Evolutionary conservation across 495 filamentous ascomycete species (phyloP).

Genomic region (Tuber indicum): DNA sequence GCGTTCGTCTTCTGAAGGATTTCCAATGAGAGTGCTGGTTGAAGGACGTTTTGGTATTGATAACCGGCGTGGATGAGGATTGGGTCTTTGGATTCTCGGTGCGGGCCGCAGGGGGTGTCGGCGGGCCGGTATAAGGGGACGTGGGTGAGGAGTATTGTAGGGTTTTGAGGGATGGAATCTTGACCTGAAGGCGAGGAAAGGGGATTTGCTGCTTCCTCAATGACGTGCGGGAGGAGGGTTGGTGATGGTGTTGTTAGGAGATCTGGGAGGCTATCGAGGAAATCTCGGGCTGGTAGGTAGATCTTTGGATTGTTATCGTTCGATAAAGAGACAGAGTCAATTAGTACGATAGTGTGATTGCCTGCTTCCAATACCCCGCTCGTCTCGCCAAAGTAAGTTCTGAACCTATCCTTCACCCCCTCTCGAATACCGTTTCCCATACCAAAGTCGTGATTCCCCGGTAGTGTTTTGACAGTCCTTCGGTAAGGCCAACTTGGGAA

Average conservation of each 20-base stretch:
- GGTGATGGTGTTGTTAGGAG: slow-evolving; percentile 41
- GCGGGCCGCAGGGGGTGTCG: slow-evolving; percentile 84
- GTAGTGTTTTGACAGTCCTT: slow-evolving; percentile 71
- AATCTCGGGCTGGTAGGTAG: slow-evolving; percentile 69
- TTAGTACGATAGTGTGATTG: slow-evolving; percentile 90
- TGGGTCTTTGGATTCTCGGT: slow-evolving; percentile 74
- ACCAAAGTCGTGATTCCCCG: slow-evolving; percentile 96
- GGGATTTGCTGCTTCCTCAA: neutral
- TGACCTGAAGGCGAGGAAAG: slow-evolving; percentile 6
- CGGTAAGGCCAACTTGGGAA: slow-evolving; percentile 64
- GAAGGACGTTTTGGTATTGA: slow-evolving; percentile 95
- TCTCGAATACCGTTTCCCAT: slow-evolving; percentile 78
- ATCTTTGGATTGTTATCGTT: slow-evolving; percentile 52
- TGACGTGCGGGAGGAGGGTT: neutral
- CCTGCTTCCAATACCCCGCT: slow-evolving; percentile 84
- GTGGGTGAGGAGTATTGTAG: slow-evolving; percentile 80
- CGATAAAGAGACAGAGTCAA: slow-evolving; percentile 78
- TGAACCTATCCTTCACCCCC: slow-evolving; percentile 71
- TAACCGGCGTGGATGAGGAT: slow-evolving; percentile 70
- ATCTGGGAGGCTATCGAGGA: slow-evolving; percentile 57
- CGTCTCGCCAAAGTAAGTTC: slow-evolving; percentile 79
- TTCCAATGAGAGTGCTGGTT: slow-evolving; percentile 61
- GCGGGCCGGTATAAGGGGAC: slow-evolving; percentile 77
- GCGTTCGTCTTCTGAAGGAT: slow-evolving; percentile 68
- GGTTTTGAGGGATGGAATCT: slow-evolving; percentile 44